Percentiles rank a stretch among this genome's conserved stretches.
These are phyloP conservation scores for Fusarium liriodendri DNA, from an alignment of 2,329 filamentous ascomycete genomes.

Conservation along the genomic window DNA sequence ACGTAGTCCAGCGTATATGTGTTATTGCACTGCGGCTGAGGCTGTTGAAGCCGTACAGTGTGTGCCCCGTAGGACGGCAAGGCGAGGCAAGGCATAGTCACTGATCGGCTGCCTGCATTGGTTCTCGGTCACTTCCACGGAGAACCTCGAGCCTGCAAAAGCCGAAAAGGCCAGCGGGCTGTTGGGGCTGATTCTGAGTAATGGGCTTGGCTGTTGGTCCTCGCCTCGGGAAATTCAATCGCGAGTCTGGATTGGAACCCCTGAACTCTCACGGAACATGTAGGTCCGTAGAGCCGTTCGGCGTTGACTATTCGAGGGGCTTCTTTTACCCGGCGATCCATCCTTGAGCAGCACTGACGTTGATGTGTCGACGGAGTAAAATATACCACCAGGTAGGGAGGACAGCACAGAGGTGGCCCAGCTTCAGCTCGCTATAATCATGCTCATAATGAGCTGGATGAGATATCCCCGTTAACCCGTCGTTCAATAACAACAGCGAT, in stretches of 20 bases:
- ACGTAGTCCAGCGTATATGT: not conserved
- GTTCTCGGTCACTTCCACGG: constrained; percentile 1
- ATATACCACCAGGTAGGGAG: not conserved
- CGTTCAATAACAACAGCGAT: not conserved
- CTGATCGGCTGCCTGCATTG: constrained; percentile 8
- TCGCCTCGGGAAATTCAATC: constrained; percentile 1
- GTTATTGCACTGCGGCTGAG: not conserved
- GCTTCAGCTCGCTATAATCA: not conserved
- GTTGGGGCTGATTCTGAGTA: not conserved
- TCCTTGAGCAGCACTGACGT: constrained; percentile 3
- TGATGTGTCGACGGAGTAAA: not conserved
- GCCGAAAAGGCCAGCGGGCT: not conserved
- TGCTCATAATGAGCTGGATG: not conserved
- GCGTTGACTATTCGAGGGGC: constrained; percentile 1
- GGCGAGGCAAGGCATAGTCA: not conserved
- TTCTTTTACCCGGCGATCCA: constrained; percentile 11
- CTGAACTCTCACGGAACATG: constrained; percentile 3
- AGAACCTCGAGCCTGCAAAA: constrained; percentile 3
- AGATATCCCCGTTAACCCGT: not conserved
- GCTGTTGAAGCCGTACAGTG: not conserved
- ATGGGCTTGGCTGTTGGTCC: constrained; percentile 9
- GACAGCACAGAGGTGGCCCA: not conserved
- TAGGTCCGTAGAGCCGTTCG: not conserved
- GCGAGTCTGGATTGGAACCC: constrained; percentile 8
- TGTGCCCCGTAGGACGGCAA: not conserved